Percentiles rank a stretch among this genome's conserved stretches.
Evolutionary conservation across 495 filamentous ascomycete species (phyloP).

Genomic region (Extremus antarcticus): DNA sequence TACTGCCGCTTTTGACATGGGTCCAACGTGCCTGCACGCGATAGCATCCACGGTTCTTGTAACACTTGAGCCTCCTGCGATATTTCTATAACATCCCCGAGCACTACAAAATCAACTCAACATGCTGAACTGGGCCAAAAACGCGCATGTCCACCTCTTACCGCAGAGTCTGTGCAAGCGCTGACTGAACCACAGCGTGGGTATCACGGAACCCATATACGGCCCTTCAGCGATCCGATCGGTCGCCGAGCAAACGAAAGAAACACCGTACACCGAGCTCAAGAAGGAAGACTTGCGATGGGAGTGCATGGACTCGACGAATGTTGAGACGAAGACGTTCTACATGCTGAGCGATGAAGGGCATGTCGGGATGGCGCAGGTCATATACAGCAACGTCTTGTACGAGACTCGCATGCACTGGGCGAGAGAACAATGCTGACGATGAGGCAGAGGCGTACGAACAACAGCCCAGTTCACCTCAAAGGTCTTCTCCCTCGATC

Average conservation of each 20-base stretch:
- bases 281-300: constrained; percentile 71
- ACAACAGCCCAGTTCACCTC: constrained; percentile 84
- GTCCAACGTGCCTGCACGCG: neutral
- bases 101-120: constrained; percentile 2
- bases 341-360: constrained; percentile 77
- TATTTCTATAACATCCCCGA: neutral
- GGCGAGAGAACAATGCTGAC: neutral
- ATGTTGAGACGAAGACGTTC: constrained; percentile 93
- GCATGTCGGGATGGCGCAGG: constrained; percentile 65
- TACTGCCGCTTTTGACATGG: neutral
- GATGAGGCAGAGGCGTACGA: constrained; percentile 60
- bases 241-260: constrained; percentile 67
- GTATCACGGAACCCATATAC: constrained; percentile 93
- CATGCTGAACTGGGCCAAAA: constrained; percentile 64
- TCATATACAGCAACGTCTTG: constrained; percentile 97
- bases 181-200: constrained; percentile 60
- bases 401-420: constrained; percentile 38
- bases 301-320: constrained; percentile 68
- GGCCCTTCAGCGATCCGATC: constrained; percentile 79
- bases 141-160: constrained; percentile 42
- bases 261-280: constrained; percentile 69
- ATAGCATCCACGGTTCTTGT: neutral
- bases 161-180: neutral
- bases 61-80: neutral
- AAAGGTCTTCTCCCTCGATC: constrained; percentile 75